Evolutionary conservation across 345 rosid genomes (phyloP), one percentile per base, ranked within the genome.

Genomic region (Camelina hispida): DNA sequence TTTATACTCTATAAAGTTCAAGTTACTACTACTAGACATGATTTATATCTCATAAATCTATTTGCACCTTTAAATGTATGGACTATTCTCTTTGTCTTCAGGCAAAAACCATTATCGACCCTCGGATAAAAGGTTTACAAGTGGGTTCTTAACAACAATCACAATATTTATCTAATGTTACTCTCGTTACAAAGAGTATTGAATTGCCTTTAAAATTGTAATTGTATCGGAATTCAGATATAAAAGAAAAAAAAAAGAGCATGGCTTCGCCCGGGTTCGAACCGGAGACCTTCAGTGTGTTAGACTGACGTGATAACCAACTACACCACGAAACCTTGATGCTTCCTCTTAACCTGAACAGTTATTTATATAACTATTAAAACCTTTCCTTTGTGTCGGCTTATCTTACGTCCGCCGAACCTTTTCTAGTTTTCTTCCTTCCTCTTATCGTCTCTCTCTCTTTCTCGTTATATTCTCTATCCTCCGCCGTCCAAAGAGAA

Each of bases 221-320:
- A n/a, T 38, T 38, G 4, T 38, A 38, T 38, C 37, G 0, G 37
- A 30, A 3, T 9, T 2, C 9, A 2, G 11, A 37, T 20, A 20
- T 20, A 37, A 9, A 9, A 37, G 9, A 37, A 9, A 37, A 37
- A 37, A 1, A 4, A 14, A 47, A 7, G 2, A 0, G 0, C 30
- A 3, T 75, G 69, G 71, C 72, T 79, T 87, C 93, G 85, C 88
- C 90, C 93, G 86, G 86, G 58, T 69, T 92, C 82, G 94, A 90
- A 92, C 88, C 89, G 90, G 89, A 88, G 95, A 88, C 96, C 91
- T 88, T 90, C 87, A 93, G 85, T 86, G 97, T 89, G 91, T 86
- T 90, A 85, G 89, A 87, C 91, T 85, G 89, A 85, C 89, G 91
- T 91, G 92, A 87, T 93, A 87, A 91, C 96, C 96, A 84, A 91